phyloP scores from a whole-genome alignment of 2,329 filamentous ascomycete species.

The Boeremia exigua region DNA sequence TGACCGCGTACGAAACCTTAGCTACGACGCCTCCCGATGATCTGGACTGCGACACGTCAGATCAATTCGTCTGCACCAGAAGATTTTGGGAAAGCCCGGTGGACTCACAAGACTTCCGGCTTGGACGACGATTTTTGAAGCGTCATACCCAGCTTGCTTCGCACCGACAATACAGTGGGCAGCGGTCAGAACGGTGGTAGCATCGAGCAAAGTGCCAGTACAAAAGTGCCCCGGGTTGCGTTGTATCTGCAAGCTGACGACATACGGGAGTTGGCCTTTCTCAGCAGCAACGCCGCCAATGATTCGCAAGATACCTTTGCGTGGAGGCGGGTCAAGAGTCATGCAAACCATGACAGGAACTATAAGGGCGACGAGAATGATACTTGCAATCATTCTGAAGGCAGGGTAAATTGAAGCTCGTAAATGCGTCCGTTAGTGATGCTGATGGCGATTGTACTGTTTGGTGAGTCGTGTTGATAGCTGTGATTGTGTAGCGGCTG shows the following conservation, averaged over 20 bases:
- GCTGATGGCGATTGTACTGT: too few relatives aligned
- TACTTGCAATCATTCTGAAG: background rate
- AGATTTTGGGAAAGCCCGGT: background rate
- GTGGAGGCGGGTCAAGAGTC: background rate
- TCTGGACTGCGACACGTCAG: background rate
- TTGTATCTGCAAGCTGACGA: background rate
- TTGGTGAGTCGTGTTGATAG: too few relatives aligned
- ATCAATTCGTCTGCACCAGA: background rate
- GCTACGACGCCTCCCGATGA: constrained; percentile 24
- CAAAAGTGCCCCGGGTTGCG: constrained; percentile 23
- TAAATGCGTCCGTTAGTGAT: too few relatives aligned
- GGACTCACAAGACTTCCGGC: constrained; percentile 27
- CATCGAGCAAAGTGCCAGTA: constrained; percentile 35
- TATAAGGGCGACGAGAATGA: background rate
- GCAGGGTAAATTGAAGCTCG: too few relatives aligned
- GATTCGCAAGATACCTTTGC: background rate
- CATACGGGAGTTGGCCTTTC: background rate
- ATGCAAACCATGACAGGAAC: background rate
- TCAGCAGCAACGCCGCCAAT: background rate
- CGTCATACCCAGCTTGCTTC: background rate
- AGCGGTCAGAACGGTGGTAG: constrained; percentile 35
- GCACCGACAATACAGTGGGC: constrained; percentile 26
- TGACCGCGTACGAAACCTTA: constrained; percentile 18
- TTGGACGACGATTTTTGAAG: constrained; percentile 23
- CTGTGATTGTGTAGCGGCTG: too few relatives aligned